phyloP scores from a whole-genome alignment of 164 flowering plant genomes.

The Berberis vulgaris region DNA sequence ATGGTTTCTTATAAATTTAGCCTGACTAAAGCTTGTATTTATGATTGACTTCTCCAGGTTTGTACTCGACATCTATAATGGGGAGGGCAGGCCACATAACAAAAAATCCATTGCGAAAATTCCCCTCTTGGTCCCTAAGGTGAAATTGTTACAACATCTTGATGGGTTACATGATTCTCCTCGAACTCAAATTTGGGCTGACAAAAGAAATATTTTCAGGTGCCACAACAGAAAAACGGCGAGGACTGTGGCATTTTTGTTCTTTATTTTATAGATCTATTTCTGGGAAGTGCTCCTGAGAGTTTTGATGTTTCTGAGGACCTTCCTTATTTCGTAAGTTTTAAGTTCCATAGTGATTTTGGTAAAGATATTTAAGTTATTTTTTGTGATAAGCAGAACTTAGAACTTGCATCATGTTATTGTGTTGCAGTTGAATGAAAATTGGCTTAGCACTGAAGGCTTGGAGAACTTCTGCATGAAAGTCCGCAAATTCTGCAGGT shows the following conservation, averaged over 20 bases:
- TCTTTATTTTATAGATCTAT: constrained; percentile 52
- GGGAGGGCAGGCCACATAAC: constrained; percentile 28
- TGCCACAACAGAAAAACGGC: constrained; percentile 61
- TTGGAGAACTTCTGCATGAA: constrained; percentile 8
- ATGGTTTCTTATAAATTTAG: background rate
- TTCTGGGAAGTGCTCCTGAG: constrained; percentile 55
- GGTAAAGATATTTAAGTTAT: background rate
- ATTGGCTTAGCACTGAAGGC: constrained; percentile 11
- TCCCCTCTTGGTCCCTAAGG: constrained; percentile 73
- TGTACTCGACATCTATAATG: constrained; percentile 40
- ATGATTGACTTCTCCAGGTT: constrained; percentile 32
- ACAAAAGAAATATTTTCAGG: constrained; percentile 29
- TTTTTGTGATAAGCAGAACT: background rate
- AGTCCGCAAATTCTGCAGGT: background rate
- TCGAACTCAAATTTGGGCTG: background rate
- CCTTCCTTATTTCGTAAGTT: constrained; percentile 63
- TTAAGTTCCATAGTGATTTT: background rate
- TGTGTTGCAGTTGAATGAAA: constrained; percentile 8
- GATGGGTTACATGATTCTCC: background rate
- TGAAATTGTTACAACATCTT: constrained; percentile 5
- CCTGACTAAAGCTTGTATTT: background rate
- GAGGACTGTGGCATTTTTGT: constrained; percentile 65
- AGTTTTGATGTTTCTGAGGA: constrained; percentile 37
- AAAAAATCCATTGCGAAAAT: constrained; percentile 27
- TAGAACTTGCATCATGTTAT: background rate